Evolutionary conservation across 768 basidiomycete genomes (phyloP), one percentile per base, ranked within the genome.

Genomic region (Boletus rubescentipes): DNA sequence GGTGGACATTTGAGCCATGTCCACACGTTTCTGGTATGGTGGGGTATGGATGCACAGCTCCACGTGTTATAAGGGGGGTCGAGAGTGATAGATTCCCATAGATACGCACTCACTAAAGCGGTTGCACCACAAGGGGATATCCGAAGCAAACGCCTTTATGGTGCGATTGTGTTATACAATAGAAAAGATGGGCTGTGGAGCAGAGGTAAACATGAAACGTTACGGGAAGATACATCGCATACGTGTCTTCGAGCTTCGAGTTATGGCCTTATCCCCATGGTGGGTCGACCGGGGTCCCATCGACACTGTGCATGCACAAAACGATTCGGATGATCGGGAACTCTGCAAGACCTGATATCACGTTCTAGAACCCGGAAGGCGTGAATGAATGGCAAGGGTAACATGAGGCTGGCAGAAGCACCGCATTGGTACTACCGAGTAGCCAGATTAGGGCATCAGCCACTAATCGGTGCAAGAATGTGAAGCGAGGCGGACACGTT

Each of bases 381-480:
- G 55, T 49, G 61, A 64, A 63, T 54, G 66, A 55, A 48, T 61
- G 29, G 58, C 53, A 67, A 57, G 67, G 61, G 46, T 8, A 60
- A 64, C 67, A 67, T 43, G 67, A 67, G 67, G 67, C 62, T 21
- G 26, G 20, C 39, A 54, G 58, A 46, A 56, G 66, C 66, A 68
- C 57, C 43, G 66, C 59, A 42, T 55, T 38, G 4, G 26, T 35
- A 36, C 46, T 53, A 49, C 58, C 57, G 48, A 48, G 21, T 46
- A 59, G 43, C 52, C 62, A 59, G 46, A 43, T 59, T 49, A 58
- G 60, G 62, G 50, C 51, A 18, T 38, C 46, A 57, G 54, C 45
- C 49, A 59, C 46, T 37, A 53, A 55, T 57, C 59, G 40, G 40
- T 37, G 46, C 44, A 55, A 23, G 21, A 43, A 43, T 47, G 51